Percentiles rank a stretch among this genome's conserved stretches.
phyloP scores from a whole-genome alignment of 441 rosid species.

The Euphorbia schlechtendalii region DNA sequence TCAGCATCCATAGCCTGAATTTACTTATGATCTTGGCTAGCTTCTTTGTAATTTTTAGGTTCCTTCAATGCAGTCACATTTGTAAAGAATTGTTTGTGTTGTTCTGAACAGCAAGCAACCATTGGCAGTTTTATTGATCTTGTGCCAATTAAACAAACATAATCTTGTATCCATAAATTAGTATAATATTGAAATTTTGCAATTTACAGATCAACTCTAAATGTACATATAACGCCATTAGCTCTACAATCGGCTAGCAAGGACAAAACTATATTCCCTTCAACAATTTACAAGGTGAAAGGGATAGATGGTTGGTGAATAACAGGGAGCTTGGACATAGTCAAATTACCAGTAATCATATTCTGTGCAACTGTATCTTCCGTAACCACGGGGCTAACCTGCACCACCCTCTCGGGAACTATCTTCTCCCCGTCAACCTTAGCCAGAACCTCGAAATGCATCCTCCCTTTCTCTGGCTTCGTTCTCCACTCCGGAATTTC shows the following conservation, averaged over 20 bases:
- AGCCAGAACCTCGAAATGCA: constrained; percentile 87
- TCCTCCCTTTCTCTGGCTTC: constrained; percentile 52
- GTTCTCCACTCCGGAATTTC: constrained; percentile 69
- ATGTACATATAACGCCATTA: background rate
- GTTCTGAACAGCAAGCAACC: no score
- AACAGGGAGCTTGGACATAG: constrained; percentile 49
- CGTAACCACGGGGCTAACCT: constrained; percentile 42
- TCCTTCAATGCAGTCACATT: no score
- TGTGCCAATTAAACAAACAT: no score
- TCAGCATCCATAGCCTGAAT: no score
- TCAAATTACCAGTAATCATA: constrained; percentile 42
- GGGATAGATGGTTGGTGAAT: constrained; percentile 53
- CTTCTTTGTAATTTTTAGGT: no score
- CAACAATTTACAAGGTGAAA: constrained; percentile 45
- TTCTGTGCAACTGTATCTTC: constrained; percentile 57
- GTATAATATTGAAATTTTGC: no score
- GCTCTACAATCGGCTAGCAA: constrained; percentile 13
- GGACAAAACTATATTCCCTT: constrained; percentile 12
- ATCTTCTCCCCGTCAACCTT: constrained; percentile 75
- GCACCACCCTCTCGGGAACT: constrained; percentile 67
- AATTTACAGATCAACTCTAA: no score
- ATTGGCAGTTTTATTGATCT: no score
- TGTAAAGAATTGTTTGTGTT: no score
- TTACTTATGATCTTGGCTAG: no score
- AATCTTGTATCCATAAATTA: no score